A percentile compares a stretch with the other conserved stretches of the same genome.
Conservation (phyloP, 2,329 filamentous ascomycete species). For the Claviceps sp. region DNA sequence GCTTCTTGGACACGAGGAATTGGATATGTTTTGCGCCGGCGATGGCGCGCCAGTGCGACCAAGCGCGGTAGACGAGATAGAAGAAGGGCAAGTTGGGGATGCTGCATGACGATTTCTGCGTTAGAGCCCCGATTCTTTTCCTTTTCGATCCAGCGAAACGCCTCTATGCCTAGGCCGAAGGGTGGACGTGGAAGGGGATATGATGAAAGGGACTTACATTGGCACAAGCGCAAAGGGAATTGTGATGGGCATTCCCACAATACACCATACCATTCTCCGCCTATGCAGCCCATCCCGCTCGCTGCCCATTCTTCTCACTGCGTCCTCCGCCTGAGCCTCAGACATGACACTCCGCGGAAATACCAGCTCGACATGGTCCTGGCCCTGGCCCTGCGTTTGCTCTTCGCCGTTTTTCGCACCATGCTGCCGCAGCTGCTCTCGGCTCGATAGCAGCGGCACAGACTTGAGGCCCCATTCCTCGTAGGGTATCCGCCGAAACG, state of each 20-base stretch:
- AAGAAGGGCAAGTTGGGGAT: constrained; percentile 94
- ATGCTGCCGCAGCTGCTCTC: constrained; percentile 34
- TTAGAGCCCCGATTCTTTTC: background rate
- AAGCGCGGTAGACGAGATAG: constrained; percentile 82
- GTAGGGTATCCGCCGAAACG: constrained; percentile 78
- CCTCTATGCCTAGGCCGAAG: too few species aligned
- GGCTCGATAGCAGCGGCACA: constrained; percentile 65
- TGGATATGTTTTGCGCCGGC: constrained; percentile 74
- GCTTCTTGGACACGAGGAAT: constrained; percentile 62
- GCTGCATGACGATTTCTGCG: constrained; percentile 26
- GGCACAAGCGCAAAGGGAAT: constrained; percentile 74
- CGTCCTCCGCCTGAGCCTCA: constrained; percentile 43
- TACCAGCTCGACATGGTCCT: constrained; percentile 56
- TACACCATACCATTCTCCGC: constrained; percentile 64
- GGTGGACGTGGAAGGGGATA: background rate
- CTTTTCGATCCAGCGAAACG: too few species aligned
- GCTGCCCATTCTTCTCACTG: constrained; percentile 60
- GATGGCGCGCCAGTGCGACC: constrained; percentile 82
- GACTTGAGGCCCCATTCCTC: constrained; percentile 98
- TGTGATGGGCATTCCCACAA: constrained; percentile 70
- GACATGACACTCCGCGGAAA: constrained; percentile 63
- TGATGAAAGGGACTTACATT: constrained; percentile 44
- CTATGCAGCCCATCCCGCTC: constrained; percentile 71
- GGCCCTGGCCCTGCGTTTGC: constrained; percentile 20
- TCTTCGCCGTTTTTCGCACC: background rate